Base-by-base conservation (phyloP, 2,329 filamentous ascomycete genomes). In the Microdochium trichocladiopsis region DNA sequence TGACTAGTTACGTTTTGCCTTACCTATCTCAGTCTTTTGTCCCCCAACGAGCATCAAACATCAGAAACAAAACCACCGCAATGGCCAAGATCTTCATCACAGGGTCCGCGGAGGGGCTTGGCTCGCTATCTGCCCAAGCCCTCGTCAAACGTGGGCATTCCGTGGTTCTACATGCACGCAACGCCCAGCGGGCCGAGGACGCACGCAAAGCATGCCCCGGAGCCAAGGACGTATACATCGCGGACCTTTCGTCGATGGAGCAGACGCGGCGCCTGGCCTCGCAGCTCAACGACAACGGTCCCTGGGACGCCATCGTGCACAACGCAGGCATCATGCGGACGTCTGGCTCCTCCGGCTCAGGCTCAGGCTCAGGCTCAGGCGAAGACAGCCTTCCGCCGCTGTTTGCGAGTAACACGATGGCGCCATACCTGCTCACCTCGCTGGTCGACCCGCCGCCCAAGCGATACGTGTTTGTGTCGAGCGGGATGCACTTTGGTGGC, bases 161-260 rank as follows among this genome's bases (percentile, higher is more conserved):
- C 4, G 78, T 84, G 18, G 71, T 76, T 45, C 69, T 83, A 0
- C 80, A 84, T 60, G 80, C 78, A 2, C 76, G 80, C 54, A 83
- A 76, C 60, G 61, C 69, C n/a, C 66, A 76, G 51, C 76, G 80
- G 37, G 79, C 79, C 10, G 60, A 68, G 23, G 73, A 80, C 52
- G 75, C 79, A 1, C 64, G 66, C 21, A 53, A 64, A 10, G 72
- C 73, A 11, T 75, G 76, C 22, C 79, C 80, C 0, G 71, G 69
- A 2, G 77, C 79, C 24, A 71, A 75, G 55, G 69, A 68, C 2
- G 74, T 80, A 2, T 67, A 83, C 2, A 64, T 78, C 10, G 79
- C 69, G 25, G 80, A 84, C 61, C 66, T 84, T 1, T 69, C 73
- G 23, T 78, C 69, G 48, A 66, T 81, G 43, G 59, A 71, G 5